Evolutionary conservation across 208 protist species (phyloP).

Genomic region (Wallacemonas sp.): DNA sequence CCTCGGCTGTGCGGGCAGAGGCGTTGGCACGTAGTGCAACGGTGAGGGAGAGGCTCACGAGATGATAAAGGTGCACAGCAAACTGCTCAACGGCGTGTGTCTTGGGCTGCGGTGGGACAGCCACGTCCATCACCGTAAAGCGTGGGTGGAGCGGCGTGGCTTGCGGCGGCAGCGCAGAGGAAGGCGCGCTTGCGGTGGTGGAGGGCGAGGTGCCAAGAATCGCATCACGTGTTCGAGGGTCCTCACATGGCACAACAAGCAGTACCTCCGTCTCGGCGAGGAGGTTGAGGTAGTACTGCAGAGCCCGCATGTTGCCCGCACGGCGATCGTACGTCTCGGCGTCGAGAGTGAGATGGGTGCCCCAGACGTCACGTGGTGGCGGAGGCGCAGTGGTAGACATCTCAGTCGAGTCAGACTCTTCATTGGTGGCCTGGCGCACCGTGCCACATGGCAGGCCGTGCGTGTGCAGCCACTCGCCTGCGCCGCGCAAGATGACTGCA

Average conservation of each 20-base stretch:
- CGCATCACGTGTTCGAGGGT: constrained; percentile 15
- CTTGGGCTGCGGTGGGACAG: constrained; percentile 27
- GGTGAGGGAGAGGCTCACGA: constrained; percentile 24
- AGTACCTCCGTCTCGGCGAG: constrained; percentile 65
- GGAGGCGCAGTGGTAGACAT: too few relatives aligned
- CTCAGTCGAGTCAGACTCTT: not conserved
- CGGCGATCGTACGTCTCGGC: not conserved
- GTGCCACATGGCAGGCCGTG: constrained; percentile 14
- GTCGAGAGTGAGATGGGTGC: too few relatives aligned
- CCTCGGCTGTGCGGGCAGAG: too few relatives aligned
- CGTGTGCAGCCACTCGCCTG: constrained; percentile 60
- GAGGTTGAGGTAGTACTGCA: constrained; percentile 65
- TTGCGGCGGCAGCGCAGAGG: not conserved
- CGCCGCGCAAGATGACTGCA: constrained; percentile 61
- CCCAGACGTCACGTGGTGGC: too few relatives aligned
- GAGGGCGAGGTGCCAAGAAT: constrained; percentile 25
- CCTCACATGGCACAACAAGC: constrained; percentile 51
- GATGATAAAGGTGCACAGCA: constrained; percentile 45
- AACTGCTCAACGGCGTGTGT: constrained; percentile 45
- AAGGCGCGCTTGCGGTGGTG: too few relatives aligned
- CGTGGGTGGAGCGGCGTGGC: constrained; percentile 25
- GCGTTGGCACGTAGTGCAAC: constrained; percentile 52
- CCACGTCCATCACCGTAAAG: constrained; percentile 27
- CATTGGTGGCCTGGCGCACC: not conserved
- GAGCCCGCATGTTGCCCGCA: constrained; percentile 20